Conservation (phyloP, 805 yeast genomes). For the Scheffersomyces stipitis region DNA sequence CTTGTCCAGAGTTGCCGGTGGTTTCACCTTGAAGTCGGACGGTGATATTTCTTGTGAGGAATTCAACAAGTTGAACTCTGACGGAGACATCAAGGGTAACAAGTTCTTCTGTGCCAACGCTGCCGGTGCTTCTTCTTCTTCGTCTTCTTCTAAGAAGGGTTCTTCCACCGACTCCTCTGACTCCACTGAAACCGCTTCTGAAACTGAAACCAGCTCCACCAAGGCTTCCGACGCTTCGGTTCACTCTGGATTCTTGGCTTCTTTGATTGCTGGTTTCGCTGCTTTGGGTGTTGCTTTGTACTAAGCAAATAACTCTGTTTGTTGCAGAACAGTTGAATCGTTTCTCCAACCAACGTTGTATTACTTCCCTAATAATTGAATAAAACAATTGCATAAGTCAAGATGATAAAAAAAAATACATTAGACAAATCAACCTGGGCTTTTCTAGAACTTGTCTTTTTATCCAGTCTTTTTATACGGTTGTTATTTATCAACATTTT, state of each 20-base stretch:
- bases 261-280: slow-evolving; percentile 33
- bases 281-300: slow-evolving; percentile 39
- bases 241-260: slow-evolving; percentile 21
- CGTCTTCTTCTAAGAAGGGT: slow-evolving; percentile 40
- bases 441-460: neutral
- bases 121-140: slow-evolving; percentile 42
- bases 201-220: slow-evolving; percentile 19
- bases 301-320: slow-evolving; percentile 13
- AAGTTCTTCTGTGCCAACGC: slow-evolving; percentile 73
- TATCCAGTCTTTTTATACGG: neutral
- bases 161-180: slow-evolving; percentile 25
- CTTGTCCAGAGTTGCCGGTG: slow-evolving; percentile 85
- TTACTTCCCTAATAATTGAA: neutral
- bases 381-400: neutral
- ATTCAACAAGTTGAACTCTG: slow-evolving; percentile 68
- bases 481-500: neutral
- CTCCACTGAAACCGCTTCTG: slow-evolving; percentile 24
- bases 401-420: no score
- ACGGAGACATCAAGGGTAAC: slow-evolving; percentile 91
- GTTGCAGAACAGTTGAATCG: no score
- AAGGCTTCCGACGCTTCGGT: slow-evolving; percentile 27
- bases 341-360: no score
- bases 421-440: neutral
- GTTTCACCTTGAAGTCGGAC: slow-evolving; percentile 73
- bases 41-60: slow-evolving; percentile 80